These are phyloP conservation scores for Neurospora hispaniola DNA, from an alignment of 495 filamentous ascomycete genomes.

Conservation along the genomic window DNA sequence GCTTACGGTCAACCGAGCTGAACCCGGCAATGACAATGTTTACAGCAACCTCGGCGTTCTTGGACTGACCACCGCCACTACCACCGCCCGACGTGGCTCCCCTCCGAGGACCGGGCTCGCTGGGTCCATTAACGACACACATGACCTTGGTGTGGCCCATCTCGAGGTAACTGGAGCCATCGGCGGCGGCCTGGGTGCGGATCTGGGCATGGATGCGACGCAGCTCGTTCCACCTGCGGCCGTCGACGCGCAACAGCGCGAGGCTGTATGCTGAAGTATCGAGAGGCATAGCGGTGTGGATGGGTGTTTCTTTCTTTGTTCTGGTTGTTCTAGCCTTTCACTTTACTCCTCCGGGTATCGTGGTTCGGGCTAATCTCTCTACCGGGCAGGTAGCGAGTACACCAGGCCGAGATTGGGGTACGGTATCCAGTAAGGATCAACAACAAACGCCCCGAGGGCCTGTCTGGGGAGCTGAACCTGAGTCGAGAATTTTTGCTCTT, in stretches of 20 bases:
- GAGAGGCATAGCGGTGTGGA: slow-evolving; percentile 57
- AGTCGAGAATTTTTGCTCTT: neutral
- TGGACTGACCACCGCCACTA: slow-evolving; percentile 32
- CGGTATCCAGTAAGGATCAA: neutral
- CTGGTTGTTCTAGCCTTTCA: neutral
- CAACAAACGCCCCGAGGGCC: neutral
- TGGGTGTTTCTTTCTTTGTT: neutral
- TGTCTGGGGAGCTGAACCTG: neutral
- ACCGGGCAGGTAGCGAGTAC: neutral
- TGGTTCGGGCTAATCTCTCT: neutral
- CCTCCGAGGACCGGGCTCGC: slow-evolving; percentile 46
- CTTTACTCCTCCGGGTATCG: neutral
- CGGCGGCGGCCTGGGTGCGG: slow-evolving; percentile 79
- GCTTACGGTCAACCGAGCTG: slow-evolving; percentile 74
- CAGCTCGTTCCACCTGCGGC: slow-evolving; percentile 96
- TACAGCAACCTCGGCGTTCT: slow-evolving; percentile 58
- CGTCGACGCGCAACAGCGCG: slow-evolving; percentile 81
- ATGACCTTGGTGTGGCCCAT: slow-evolving; percentile 96
- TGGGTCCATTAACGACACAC: slow-evolving; percentile 79
- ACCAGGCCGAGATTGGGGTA: neutral
- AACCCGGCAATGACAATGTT: slow-evolving; percentile 83
- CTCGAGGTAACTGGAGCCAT: slow-evolving; percentile 81
- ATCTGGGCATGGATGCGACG: slow-evolving; percentile 82
- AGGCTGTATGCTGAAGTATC: slow-evolving; percentile 82
- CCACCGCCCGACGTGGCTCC: slow-evolving; percentile 27